Conservation (phyloP, 2,329 filamentous ascomycete genomes). For the Ambrosiella beaveri region DNA sequence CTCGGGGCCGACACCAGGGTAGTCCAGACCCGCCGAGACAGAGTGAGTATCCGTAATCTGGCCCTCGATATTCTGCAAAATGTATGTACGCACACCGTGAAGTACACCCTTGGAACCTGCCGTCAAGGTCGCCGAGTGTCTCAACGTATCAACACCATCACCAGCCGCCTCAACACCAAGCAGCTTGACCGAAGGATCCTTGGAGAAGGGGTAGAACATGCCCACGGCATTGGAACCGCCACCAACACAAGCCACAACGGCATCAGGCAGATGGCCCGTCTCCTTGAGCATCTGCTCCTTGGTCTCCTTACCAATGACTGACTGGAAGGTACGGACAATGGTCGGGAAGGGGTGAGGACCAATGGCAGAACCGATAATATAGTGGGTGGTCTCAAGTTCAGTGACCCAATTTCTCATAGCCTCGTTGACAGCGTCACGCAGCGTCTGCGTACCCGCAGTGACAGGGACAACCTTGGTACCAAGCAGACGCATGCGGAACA, state of each 20-base stretch:
- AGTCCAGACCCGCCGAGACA: constrained; percentile 88
- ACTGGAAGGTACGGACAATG: constrained; percentile 95
- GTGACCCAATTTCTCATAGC: constrained; percentile 89
- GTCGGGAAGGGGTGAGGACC: constrained; percentile 96
- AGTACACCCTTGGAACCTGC: constrained; percentile 82
- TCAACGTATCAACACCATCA: constrained; percentile 69
- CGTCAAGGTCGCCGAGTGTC: constrained; percentile 76
- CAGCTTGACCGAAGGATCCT: constrained; percentile 70
- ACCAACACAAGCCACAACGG: constrained; percentile 89
- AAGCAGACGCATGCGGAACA: constrained; percentile 94
- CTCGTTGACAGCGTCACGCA: constrained; percentile 86
- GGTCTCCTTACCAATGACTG: constrained; percentile 86
- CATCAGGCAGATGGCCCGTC: constrained; percentile 79
- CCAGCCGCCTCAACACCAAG: constrained; percentile 91
- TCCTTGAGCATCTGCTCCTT: constrained; percentile 77
- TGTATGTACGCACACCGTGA: constrained; percentile 89
- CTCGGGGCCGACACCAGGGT: constrained; percentile 91
- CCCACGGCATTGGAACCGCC: constrained; percentile 88
- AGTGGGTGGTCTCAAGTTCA: constrained; percentile 84
- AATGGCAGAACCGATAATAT: constrained; percentile 95
- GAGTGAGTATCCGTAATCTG: constrained; percentile 94
- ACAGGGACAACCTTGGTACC: constrained; percentile 87
- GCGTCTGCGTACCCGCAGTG: constrained; percentile 70
- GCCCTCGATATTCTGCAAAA: constrained; percentile 80
- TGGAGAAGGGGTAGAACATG: constrained; percentile 95